These are phyloP conservation scores for Casuarina cunninghamiana DNA, from an alignment of 306 rosid genomes.

Conservation along the genomic window DNA sequence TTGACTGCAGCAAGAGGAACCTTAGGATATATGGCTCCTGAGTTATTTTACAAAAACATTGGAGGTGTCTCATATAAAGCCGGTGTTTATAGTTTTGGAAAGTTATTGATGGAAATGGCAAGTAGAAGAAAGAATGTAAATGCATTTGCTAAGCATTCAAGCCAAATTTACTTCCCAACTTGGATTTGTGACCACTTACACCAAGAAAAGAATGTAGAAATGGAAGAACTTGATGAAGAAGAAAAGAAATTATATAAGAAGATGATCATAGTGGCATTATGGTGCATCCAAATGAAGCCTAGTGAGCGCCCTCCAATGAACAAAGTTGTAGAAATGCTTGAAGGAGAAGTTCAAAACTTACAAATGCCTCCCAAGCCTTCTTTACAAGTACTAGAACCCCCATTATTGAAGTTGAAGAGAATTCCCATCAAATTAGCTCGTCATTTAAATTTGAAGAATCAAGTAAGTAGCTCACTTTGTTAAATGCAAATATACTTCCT, in stretches of 20 bases:
- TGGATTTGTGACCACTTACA: constrained; percentile 22
- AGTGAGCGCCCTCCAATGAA: constrained; percentile 34
- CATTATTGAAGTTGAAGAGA: not conserved
- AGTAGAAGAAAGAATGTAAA: constrained; percentile 17
- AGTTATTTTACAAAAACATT: no score
- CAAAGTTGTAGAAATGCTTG: constrained; percentile 33
- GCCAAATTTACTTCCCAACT: constrained; percentile 26
- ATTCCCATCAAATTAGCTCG: not conserved
- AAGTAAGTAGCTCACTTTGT: not conserved
- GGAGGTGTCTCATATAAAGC: no score
- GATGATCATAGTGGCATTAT: constrained; percentile 29
- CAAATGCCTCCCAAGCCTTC: constrained; percentile 40
- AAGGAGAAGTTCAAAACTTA: constrained; percentile 13
- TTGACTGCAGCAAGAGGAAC: no score
- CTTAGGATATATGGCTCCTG: no score
- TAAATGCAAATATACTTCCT: no score
- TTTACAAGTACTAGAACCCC: not conserved
- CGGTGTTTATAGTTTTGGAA: no score
- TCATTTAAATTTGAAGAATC: not conserved
- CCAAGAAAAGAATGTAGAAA: constrained; percentile 10
- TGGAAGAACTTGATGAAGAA: constrained; percentile 8
- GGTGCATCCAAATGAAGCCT: constrained; percentile 12
- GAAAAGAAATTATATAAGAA: constrained; percentile 23
- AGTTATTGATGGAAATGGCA: constrained; percentile 14
- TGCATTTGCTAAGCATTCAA: constrained; percentile 26